phyloP scores from a whole-genome alignment of 148 eudicot genomes.

The Simmondsia chinensis region DNA sequence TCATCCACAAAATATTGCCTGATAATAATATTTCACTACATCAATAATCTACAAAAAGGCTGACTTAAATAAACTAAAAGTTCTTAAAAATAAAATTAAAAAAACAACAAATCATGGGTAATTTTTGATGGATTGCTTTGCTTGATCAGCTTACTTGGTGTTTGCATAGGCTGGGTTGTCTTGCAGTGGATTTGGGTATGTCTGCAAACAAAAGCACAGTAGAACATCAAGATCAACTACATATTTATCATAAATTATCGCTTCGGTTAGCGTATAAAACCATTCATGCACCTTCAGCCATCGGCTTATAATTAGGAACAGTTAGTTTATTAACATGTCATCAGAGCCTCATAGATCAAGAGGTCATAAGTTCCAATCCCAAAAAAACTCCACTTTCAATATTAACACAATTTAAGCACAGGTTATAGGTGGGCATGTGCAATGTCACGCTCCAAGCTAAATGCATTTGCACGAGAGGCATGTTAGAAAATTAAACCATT shows the following conservation, averaged over 20 bases:
- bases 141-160: constrained; percentile 15
- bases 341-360: too few relatives aligned
- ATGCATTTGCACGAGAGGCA: too few relatives aligned
- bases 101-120: neutral
- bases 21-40: neutral
- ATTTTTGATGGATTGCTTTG: neutral
- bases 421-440: too few relatives aligned
- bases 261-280: neutral
- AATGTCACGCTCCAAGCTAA: too few relatives aligned
- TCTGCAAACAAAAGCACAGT: constrained; percentile 15
- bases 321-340: too few relatives aligned
- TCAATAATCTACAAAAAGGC: neutral
- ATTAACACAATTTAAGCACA: too few relatives aligned
- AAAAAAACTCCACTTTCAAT: too few relatives aligned
- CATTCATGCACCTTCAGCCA: too few relatives aligned
- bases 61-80: neutral
- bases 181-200: constrained; percentile 25
- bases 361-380: too few relatives aligned
- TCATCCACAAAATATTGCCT: constrained; percentile 27
- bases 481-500: too few relatives aligned
- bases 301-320: too few relatives aligned
- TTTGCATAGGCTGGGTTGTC: constrained; percentile 28
- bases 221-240: neutral
- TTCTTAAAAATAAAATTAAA: neutral
- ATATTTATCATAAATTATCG: neutral